phyloP scores from a whole-genome alignment of 345 rosid genomes.

The Gossypium anomalum region DNA sequence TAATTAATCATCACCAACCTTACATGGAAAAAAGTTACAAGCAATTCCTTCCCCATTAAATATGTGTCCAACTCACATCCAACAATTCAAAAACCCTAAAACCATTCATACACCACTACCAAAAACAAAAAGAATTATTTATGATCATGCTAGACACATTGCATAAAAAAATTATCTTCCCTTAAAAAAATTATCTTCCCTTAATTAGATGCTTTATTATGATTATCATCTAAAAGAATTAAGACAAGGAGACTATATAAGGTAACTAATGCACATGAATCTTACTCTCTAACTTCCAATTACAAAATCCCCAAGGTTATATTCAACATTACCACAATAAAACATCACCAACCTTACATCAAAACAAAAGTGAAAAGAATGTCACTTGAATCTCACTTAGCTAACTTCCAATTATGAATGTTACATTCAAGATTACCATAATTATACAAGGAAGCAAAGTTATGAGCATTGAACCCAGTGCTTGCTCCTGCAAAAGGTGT shows the following conservation, averaged over 20 bases:
- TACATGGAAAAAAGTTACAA: neutral
- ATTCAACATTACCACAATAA: neutral
- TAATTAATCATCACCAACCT: neutral
- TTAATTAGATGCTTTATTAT: too few relatives aligned
- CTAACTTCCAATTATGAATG: neutral
- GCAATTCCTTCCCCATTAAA: neutral
- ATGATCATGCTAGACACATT: neutral
- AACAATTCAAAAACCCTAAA: conserved; percentile 2
- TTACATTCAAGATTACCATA: neutral
- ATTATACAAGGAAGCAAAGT: neutral
- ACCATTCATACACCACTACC: conserved; percentile 6
- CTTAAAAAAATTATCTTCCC: neutral
- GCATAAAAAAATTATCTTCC: neutral
- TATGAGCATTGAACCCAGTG: neutral
- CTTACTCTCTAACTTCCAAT: neutral
- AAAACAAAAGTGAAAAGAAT: neutral
- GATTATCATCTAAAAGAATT: too few relatives aligned
- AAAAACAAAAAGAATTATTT: neutral
- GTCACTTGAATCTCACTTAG: neutral
- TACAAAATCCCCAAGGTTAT: neutral
- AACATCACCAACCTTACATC: neutral
- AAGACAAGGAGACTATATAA: neutral
- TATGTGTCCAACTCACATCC: neutral
- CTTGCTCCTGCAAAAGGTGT: too few relatives aligned
- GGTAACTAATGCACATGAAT: neutral